phyloP scores from a whole-genome alignment of 495 filamentous ascomycete species.

The Penicillium pulvis region DNA sequence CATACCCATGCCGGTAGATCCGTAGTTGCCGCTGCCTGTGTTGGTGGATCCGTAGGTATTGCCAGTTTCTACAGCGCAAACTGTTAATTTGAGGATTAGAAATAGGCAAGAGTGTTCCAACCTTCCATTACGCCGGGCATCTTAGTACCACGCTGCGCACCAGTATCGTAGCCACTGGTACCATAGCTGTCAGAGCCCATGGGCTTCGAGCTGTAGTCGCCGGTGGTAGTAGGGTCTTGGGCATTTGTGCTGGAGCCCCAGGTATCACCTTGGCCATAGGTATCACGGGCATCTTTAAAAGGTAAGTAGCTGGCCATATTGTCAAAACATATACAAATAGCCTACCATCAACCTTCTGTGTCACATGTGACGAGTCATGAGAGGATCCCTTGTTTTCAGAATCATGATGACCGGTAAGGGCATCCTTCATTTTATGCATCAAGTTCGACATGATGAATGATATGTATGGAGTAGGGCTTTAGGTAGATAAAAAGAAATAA shows the following conservation, averaged over 20 bases:
- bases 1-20: constrained; percentile 21
- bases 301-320: not conserved
- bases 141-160: constrained; percentile 2
- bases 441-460: constrained; percentile 62
- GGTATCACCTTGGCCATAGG: constrained; percentile 6
- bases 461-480: not conserved
- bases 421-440: constrained; percentile 75
- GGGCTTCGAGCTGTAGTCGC: constrained; percentile 15
- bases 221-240: not conserved
- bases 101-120: not conserved
- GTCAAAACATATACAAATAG: not conserved
- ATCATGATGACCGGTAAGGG: constrained; percentile 47
- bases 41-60: constrained; percentile 25
- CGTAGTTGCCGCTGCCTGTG: constrained; percentile 9
- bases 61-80: constrained; percentile 6
- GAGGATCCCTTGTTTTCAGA: constrained; percentile 41
- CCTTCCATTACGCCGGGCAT: constrained; percentile 4
- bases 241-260: not conserved
- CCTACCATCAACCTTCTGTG: constrained; percentile 37
- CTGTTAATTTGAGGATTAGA: not conserved
- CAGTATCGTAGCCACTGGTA: constrained; percentile 16
- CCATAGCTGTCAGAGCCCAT: constrained; percentile 9
- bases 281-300: constrained; percentile 34
- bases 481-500: not conserved
- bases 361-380: constrained; percentile 38